A percentile compares a stretch with the other conserved stretches of the same genome.
These are phyloP conservation scores for Jatropha curcas DNA, from an alignment of 345 rosid genomes.

Conservation along the genomic window DNA sequence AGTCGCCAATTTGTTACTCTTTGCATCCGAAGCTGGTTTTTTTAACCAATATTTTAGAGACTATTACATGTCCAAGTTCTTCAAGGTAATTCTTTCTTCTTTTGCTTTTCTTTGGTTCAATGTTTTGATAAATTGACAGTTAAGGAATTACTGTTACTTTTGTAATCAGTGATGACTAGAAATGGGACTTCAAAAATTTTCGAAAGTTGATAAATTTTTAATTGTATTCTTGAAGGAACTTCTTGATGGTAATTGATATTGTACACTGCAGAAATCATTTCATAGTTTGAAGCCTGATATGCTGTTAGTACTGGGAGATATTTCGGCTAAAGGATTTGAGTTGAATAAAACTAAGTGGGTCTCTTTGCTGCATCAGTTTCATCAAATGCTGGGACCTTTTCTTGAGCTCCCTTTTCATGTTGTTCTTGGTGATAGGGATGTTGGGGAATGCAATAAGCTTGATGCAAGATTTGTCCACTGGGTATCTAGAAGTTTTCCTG, in stretches of 20 bases:
- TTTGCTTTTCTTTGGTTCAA: not conserved
- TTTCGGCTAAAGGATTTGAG: slow-evolving; percentile 51
- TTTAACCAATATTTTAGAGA: slow-evolving; percentile 44
- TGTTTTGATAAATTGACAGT: not conserved
- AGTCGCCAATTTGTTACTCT: slow-evolving; percentile 49
- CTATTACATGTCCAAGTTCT: slow-evolving; percentile 55
- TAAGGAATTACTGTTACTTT: not conserved
- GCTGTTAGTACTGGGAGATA: slow-evolving; percentile 62
- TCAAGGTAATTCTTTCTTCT: slow-evolving; percentile 35
- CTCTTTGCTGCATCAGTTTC: slow-evolving; percentile 48
- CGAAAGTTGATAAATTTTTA: not conserved
- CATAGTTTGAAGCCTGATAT: slow-evolving; percentile 56
- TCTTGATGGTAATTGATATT: not conserved
- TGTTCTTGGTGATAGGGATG: slow-evolving; percentile 58
- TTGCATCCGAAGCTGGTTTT: slow-evolving; percentile 44
- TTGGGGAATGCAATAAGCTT: slow-evolving; percentile 51
- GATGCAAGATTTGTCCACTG: slow-evolving; percentile 41
- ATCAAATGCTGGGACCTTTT: slow-evolving; percentile 45
- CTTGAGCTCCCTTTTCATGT: slow-evolving; percentile 55
- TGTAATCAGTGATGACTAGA: not conserved
- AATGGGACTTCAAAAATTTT: not conserved
- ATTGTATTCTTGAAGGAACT: not conserved
- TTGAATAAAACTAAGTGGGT: slow-evolving; percentile 45
- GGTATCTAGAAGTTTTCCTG: slow-evolving; percentile 54
- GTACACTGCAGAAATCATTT: slow-evolving; percentile 54